Evolutionary conservation across 164 flowering plant species (phyloP).

Genomic region (Pachysandra terminalis): DNA sequence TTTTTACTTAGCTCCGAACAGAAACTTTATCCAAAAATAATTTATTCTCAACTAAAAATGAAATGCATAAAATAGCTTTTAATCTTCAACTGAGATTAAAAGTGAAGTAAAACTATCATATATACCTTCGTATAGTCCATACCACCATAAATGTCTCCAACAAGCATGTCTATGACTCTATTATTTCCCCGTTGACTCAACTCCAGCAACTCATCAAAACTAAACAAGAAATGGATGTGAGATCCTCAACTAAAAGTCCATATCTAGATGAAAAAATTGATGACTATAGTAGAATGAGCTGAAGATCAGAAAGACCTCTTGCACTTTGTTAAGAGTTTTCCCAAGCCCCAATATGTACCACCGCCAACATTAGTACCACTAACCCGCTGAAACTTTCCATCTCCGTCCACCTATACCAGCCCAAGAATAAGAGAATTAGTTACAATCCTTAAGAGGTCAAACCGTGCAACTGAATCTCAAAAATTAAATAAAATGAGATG

Average conservation of each 20-base stretch:
- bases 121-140: constrained; percentile 86
- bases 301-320: constrained; percentile 49
- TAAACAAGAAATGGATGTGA: constrained; percentile 18
- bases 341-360: constrained; percentile 97
- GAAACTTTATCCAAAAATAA: neutral
- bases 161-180: constrained; percentile 89
- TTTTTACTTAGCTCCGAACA: neutral
- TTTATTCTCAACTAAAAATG: neutral
- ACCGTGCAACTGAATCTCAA: neutral
- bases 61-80: neutral
- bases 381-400: constrained; percentile 87
- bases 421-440: constrained; percentile 11
- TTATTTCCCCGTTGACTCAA: constrained; percentile 91
- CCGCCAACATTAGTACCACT: constrained; percentile 99
- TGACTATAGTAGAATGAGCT: neutral
- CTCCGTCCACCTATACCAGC: constrained; percentile 81
- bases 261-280: neutral
- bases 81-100: neutral
- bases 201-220: constrained; percentile 97
- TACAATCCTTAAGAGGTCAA: constrained; percentile 1
- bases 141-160: constrained; percentile 97
- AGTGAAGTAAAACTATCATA: neutral
- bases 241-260: neutral
- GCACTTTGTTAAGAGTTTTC: constrained; percentile 90
- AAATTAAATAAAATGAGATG: constrained; percentile 1